phyloP scores from a whole-genome alignment of 2,329 filamentous ascomycete species.

The Triangularia verruculosa region DNA sequence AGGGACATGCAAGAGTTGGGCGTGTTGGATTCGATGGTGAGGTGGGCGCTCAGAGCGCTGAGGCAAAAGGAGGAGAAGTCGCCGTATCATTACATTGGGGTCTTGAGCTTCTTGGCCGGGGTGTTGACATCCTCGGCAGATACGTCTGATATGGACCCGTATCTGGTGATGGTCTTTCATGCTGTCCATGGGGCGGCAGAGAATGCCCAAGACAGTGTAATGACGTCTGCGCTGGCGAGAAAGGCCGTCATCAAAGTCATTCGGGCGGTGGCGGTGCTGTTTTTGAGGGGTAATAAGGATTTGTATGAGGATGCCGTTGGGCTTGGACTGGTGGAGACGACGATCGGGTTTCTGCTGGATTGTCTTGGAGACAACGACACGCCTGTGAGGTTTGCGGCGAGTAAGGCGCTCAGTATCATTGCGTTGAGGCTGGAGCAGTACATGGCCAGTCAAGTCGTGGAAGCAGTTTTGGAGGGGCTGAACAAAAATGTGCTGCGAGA shows the following conservation, averaged over 20 bases:
- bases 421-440: conserved; percentile 73
- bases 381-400: conserved; percentile 83
- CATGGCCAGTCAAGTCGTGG: conserved; percentile 83
- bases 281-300: conserved; percentile 51
- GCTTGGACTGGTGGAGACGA: conserved; percentile 67
- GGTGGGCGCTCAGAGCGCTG: conserved; percentile 67
- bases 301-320: conserved; percentile 40
- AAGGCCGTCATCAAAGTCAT: conserved; percentile 85
- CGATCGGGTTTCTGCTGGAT: conserved; percentile 78
- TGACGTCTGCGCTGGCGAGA: conserved; percentile 73
- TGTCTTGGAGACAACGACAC: conserved; percentile 83
- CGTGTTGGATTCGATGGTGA: conserved; percentile 63
- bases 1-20: conserved; percentile 82
- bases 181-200: conserved; percentile 55
- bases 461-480: conserved; percentile 74
- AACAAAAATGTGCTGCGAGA: conserved; percentile 56
- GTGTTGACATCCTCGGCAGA: conserved; percentile 67
- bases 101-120: conserved; percentile 75
- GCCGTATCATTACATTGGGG: conserved; percentile 74
- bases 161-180: conserved; percentile 64
- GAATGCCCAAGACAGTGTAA: conserved; percentile 46
- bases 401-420: conserved; percentile 87
- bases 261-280: conserved; percentile 67
- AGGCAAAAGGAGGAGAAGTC: conserved; percentile 41
- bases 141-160: conserved; percentile 68